These are phyloP conservation scores for Aureobasidium mangrovei DNA, from an alignment of 2,329 filamentous ascomycete genomes.

Conservation along the genomic window DNA sequence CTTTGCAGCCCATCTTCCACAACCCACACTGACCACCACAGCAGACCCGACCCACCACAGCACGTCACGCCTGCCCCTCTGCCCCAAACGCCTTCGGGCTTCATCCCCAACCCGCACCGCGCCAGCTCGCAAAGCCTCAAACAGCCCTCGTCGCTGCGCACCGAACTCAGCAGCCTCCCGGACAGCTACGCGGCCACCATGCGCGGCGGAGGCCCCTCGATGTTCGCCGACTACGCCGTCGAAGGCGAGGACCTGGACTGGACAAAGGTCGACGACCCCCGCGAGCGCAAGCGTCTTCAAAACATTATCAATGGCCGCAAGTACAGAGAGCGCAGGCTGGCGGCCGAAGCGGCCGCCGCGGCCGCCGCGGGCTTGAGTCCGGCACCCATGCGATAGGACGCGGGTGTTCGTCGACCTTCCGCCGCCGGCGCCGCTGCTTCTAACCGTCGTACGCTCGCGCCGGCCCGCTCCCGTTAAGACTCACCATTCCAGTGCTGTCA, in stretches of 20 bases:
- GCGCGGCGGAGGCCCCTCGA: conserved; percentile 16
- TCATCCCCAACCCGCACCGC: conserved; percentile 15
- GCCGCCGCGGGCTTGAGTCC: background rate
- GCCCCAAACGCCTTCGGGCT: conserved; percentile 9
- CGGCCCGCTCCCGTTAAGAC: too few relatives aligned
- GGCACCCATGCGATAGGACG: background rate
- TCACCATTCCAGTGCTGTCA: too few relatives aligned
- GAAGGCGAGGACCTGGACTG: conserved; percentile 33
- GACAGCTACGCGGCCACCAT: conserved; percentile 17
- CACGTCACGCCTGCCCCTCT: background rate
- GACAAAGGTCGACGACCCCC: conserved; percentile 30
- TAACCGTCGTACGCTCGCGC: too few relatives aligned
- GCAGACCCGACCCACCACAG: conserved; percentile 8
- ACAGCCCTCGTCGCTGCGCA: conserved; percentile 1
- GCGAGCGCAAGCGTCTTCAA: conserved; percentile 30
- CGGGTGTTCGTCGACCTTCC: background rate
- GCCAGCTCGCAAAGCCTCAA: background rate
- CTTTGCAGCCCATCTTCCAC: conserved; percentile 19
- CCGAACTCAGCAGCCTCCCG: conserved; percentile 12
- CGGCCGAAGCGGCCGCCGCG: conserved; percentile 15
- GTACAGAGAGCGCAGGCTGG: conserved; percentile 29
- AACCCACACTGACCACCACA: background rate
- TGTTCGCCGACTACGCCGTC: conserved; percentile 26
- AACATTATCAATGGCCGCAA: conserved; percentile 34
- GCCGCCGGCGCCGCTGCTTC: too few relatives aligned